Base-by-base conservation (phyloP, 2,329 filamentous ascomycete species). In the Epicoccum nigrum region DNA sequence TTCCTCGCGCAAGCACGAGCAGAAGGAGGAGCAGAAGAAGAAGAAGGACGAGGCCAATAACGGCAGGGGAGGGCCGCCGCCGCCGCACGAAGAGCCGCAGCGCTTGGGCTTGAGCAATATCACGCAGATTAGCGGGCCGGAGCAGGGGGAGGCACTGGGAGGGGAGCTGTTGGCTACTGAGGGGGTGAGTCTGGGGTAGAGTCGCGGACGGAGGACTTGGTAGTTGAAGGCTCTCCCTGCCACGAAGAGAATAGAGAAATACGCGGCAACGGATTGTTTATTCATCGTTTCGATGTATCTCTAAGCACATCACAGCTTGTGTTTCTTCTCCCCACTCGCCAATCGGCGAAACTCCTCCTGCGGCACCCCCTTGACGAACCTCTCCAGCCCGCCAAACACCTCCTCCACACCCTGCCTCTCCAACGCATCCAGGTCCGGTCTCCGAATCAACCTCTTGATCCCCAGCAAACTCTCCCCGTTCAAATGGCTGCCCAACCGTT, bases 331-430 rank as follows among this genome's bases (percentile, higher is more conserved):
- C 11, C 93, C 92, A 56, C 81, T 85, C 1, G 91, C 91, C 69
- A 97, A 78, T 80, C 89, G 92, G 66, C 81, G 77, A 70, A 97
- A 97, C 79, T 97, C 90, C 72, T 88, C 83, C 79, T 97, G 92
- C 16, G 94, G 94, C 34, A 92, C 80, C 0, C 92, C 92, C 54
- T 77, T 83, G 60, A 90, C 72, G 68, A 97, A 97, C 52, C 92
- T 79, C 55, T 92, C 86, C 68, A 97, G 71, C 0, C 92, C 93
- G 2, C 84, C 87, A 78, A 96, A 92, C 1, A 94, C 90, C 81
- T 97, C 93, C 27, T 83, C 78, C 6, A 92, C 85, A 59, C 90
- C 93, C 77, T 93, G 88, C 49, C 77, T 77, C 74, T 97, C 90
- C 65, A 95, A 71, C 9, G 83, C 65, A 46, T 91, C 88, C 66